phyloP scores from a whole-genome alignment of 2,329 filamentous ascomycete species.

The Cadophora gregata region DNA sequence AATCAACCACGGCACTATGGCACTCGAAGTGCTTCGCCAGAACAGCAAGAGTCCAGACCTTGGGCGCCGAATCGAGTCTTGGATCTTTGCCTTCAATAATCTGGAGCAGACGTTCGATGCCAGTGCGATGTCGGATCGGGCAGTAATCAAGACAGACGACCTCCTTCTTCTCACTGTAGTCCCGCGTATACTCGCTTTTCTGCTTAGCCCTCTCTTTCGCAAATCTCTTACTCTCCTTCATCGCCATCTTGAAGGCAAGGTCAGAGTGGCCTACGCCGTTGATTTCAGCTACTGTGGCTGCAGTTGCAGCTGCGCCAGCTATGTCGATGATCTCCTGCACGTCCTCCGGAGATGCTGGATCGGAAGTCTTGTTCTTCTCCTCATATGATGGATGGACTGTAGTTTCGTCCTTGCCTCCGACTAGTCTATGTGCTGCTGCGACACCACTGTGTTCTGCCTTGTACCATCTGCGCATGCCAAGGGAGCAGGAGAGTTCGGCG shows the following conservation, averaged over 20 bases:
- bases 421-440: slow-evolving; percentile 47
- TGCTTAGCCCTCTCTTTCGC: background rate
- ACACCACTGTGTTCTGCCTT: slow-evolving; percentile 46
- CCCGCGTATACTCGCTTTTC: background rate
- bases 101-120: slow-evolving; percentile 67
- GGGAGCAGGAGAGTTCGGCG: slow-evolving; percentile 62
- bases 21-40: slow-evolving; percentile 66
- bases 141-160: slow-evolving; percentile 63
- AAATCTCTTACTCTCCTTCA: slow-evolving; percentile 7
- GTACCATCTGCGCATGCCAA: slow-evolving; percentile 62
- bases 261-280: background rate
- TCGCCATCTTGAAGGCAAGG: background rate
- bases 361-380: background rate
- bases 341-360: background rate
- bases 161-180: slow-evolving; percentile 10
- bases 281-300: background rate
- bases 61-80: slow-evolving; percentile 66
- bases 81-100: slow-evolving; percentile 61
- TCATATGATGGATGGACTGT: background rate
- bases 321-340: background rate
- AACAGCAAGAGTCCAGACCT: slow-evolving; percentile 70
- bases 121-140: slow-evolving; percentile 64
- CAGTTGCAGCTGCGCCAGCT: background rate
- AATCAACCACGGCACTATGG: slow-evolving; percentile 51
- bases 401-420: slow-evolving; percentile 56